Evolutionary conservation across 2,329 filamentous ascomycete genomes (phyloP), one percentile per base, ranked within the genome.

Genomic region (Ampelomyces quisqualis): DNA sequence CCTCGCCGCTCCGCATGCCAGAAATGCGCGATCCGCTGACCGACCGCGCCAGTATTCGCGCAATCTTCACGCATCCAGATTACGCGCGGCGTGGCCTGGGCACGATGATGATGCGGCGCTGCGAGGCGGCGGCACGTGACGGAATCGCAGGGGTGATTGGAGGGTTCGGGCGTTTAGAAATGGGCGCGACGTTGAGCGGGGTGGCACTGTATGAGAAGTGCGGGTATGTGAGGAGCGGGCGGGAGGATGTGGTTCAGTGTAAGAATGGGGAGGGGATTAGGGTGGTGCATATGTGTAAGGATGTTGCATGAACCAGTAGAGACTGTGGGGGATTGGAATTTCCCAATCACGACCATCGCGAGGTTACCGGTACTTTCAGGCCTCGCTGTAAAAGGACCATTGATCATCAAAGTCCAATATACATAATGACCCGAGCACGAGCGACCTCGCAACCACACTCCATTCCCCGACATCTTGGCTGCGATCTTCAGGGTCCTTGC

Each of bases 31-130:
- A 67, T 34, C 59, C 63, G 1, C 10, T 22, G 3, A 42, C 22
- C 3, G 63, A 67, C 23, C 53, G 62, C 3, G 64, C 64, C 10
- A 62, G 57, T 19, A 66, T 68, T 33, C 49, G 64, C 4, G 64
- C 64, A 2, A 68, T 68, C 19, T 68, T 68, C 46, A 68, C 64
- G 33, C 42, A 57, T 45, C 64, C 64, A 1, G 45, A 42, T 5
- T 64, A 45, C 36, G 58, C 60, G 24, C 51, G 62, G 2, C 49
- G 47, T 4, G 62, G 62, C 0, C 49, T 68, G 5, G 64, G 64
- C 1, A 68, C 63, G 2, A 68, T 67, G 64, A 57, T 68, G 61
- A 66, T 68, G 64, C 49, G 64, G 49, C 57, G 62, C 43, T 68
- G 64, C 34, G 64, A 68, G 38, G 53, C 40, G 34, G 46, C 45